A percentile compares a stretch with the other conserved stretches of the same genome.
Conservation (phyloP, 345 rosid genomes). For the Toxicodendron radicans region DNA sequence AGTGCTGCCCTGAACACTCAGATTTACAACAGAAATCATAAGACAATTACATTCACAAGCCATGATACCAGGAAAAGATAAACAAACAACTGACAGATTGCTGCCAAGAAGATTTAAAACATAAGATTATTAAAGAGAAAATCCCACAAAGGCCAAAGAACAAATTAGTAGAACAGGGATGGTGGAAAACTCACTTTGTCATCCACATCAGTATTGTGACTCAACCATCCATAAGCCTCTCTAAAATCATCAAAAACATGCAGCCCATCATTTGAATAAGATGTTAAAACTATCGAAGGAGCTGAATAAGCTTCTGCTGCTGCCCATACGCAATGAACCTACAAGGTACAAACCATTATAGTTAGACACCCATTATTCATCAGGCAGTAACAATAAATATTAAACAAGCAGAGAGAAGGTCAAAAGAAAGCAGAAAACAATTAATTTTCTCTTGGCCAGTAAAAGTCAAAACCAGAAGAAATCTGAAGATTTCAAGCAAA, state of each 20-base stretch:
- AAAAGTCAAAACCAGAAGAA: neutral
- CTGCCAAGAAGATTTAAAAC: too few species aligned
- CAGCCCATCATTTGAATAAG: constrained; percentile 70
- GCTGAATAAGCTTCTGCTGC: constrained; percentile 99
- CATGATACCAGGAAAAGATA: too few species aligned
- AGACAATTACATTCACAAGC: too few species aligned
- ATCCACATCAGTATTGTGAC: constrained; percentile 99
- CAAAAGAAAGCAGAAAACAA: constrained; percentile 6
- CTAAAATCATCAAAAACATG: constrained; percentile 99
- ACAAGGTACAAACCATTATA: constrained; percentile 19
- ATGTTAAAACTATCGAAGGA: constrained; percentile 93
- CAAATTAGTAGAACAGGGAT: neutral
- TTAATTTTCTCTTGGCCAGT: neutral
- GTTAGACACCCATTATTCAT: constrained; percentile 11
- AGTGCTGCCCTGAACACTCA: too few species aligned
- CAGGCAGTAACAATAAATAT: constrained; percentile 6
- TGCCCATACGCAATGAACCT: constrained; percentile 99
- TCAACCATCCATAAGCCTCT: constrained; percentile 93
- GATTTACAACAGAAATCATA: too few species aligned
- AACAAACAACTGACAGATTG: too few species aligned
- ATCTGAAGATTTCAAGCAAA: neutral
- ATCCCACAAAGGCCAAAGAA: neutral
- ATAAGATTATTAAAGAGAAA: neutral
- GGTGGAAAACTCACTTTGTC: constrained; percentile 66
- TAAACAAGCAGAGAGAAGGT: neutral